Evolutionary conservation across 1,284 basidiomycete species (phyloP).

Genomic region (Ceratobasidium sp.): DNA sequence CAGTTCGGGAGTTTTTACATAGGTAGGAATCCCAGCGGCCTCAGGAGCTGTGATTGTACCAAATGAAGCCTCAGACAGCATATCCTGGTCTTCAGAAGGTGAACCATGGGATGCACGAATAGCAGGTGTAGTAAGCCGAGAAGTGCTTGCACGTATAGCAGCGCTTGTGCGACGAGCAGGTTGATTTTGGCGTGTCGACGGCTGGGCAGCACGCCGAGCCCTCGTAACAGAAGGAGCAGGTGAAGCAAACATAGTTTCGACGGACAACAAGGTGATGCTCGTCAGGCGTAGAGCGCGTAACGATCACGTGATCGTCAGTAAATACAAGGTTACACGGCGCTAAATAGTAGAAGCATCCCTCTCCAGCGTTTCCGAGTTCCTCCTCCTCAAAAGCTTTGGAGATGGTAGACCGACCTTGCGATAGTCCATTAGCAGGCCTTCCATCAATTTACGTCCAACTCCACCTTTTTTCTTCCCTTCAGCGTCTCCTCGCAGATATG

Average conservation of each 20-base stretch:
- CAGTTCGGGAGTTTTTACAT: constrained; percentile 42
- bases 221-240: constrained; percentile 41
- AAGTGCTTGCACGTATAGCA: constrained; percentile 33
- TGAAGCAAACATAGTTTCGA: constrained; percentile 38
- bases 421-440: no score
- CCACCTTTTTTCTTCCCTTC: no score
- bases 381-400: no score
- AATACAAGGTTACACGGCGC: not conserved
- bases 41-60: constrained; percentile 29
- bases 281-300: constrained; percentile 18
- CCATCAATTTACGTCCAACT: no score
- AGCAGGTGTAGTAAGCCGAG: constrained; percentile 41
- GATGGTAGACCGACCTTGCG: no score
- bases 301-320: constrained; percentile 6
- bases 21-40: constrained; percentile 14
- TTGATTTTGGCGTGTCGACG: constrained; percentile 22
- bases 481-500: constrained; percentile 14
- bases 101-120: constrained; percentile 28
- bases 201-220: constrained; percentile 27
- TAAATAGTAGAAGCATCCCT: no score
- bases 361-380: no score
- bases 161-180: constrained; percentile 27
- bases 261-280: constrained; percentile 18
- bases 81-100: constrained; percentile 36
- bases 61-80: constrained; percentile 37